Conservation (phyloP, 352 stramenopile genomes). For the Phytophthora cajani region DNA sequence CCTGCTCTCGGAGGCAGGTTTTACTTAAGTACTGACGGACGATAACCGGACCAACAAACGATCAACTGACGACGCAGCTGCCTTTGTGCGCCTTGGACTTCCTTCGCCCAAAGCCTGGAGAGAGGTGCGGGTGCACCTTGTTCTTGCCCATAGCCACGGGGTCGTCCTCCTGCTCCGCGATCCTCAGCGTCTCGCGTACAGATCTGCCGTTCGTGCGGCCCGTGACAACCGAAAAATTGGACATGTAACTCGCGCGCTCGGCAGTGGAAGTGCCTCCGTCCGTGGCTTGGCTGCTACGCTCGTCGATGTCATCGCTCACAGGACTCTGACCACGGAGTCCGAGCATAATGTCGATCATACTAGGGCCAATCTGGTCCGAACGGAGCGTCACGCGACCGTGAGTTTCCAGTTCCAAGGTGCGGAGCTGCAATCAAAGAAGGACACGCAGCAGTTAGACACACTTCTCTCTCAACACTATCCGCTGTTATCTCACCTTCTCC, state of each 20-base stretch:
- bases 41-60: constrained; percentile 3
- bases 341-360: constrained; percentile 82
- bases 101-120: constrained; percentile 24
- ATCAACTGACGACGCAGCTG: constrained; percentile 52
- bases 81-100: constrained; percentile 38
- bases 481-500: no score
- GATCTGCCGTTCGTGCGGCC: constrained; percentile 55
- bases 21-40: constrained; percentile 19
- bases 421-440: constrained; percentile 41
- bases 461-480: background rate
- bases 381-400: constrained; percentile 69
- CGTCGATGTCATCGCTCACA: constrained; percentile 42
- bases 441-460: constrained; percentile 2
- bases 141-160: constrained; percentile 19
- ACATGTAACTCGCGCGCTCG: constrained; percentile 66
- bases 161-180: constrained; percentile 71
- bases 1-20: constrained; percentile 12
- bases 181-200: constrained; percentile 71
- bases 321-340: constrained; percentile 55
- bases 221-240: constrained; percentile 64
- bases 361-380: constrained; percentile 65
- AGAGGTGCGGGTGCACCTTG: constrained; percentile 20
- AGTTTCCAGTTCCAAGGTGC: constrained; percentile 58
- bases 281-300: constrained; percentile 53
- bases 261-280: constrained; percentile 48